phyloP scores from a whole-genome alignment of 2,329 filamentous ascomycete genomes.

The Phyllosticta capitalensis region DNA sequence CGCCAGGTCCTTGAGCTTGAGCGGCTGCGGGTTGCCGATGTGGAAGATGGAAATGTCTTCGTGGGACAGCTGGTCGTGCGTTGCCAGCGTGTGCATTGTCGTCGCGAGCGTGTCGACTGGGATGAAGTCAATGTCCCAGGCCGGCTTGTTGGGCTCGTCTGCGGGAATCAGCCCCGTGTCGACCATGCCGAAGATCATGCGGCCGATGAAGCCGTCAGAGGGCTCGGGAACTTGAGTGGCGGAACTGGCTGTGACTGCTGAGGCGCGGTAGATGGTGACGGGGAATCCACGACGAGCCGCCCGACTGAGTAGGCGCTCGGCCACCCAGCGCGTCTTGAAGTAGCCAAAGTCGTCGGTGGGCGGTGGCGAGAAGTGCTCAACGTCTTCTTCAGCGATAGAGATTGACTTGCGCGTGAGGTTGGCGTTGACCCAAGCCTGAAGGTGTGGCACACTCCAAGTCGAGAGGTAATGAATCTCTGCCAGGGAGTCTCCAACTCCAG shows the following conservation, averaged over 20 bases:
- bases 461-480: constrained; percentile 1
- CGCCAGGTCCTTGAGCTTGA: background rate
- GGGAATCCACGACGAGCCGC: background rate
- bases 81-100: background rate
- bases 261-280: constrained; percentile 1
- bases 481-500: background rate
- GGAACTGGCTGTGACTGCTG: background rate
- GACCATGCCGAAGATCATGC: background rate
- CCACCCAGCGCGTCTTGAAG: constrained; percentile 7
- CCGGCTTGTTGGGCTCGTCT: background rate
- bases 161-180: background rate
- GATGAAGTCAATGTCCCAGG: background rate
- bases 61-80: background rate
- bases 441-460: constrained; percentile 5
- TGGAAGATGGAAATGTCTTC: background rate
- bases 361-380: background rate
- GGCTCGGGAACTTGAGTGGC: background rate
- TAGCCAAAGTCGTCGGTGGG: background rate
- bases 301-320: background rate
- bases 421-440: constrained; percentile 1
- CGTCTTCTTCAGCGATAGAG: background rate
- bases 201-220: background rate
- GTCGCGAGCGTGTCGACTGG: background rate
- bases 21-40: background rate
- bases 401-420: background rate